Conservation (phyloP, 345 rosid species). For the Pelargonium nanum region DNA sequence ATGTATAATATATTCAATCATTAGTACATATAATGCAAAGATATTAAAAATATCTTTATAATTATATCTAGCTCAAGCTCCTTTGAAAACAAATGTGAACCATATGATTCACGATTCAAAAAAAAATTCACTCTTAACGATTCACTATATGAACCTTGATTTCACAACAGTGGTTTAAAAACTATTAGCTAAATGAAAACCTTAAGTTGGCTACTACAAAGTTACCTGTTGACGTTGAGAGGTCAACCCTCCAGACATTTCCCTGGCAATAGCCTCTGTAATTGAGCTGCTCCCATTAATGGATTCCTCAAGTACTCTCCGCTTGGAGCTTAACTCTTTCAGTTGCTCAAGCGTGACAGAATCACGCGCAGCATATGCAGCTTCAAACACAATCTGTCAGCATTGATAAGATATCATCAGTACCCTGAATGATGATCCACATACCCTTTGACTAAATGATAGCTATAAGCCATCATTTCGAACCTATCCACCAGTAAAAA, state of each 20-base stretch:
- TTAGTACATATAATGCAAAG: too few species aligned
- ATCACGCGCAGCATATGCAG: conserved; percentile 35
- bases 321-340: conserved; percentile 55
- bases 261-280: conserved; percentile 58
- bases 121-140: too few species aligned
- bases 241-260: conserved; percentile 58
- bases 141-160: background rate
- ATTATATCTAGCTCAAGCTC: too few species aligned
- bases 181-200: background rate
- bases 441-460: background rate
- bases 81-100: too few species aligned
- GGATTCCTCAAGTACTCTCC: conserved; percentile 50
- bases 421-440: background rate
- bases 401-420: conserved; percentile 1
- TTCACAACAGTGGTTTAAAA: background rate
- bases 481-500: too few species aligned
- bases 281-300: conserved; percentile 47
- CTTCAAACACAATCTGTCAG: conserved; percentile 52
- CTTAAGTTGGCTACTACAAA: background rate
- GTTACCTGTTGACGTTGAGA: conserved; percentile 46
- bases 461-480: background rate
- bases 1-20: too few species aligned
- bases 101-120: too few species aligned
- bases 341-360: conserved; percentile 44
- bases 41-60: too few species aligned